These are phyloP conservation scores for Gastrodia elata DNA, from an alignment of 106 monocot species.

Conservation along the genomic window DNA sequence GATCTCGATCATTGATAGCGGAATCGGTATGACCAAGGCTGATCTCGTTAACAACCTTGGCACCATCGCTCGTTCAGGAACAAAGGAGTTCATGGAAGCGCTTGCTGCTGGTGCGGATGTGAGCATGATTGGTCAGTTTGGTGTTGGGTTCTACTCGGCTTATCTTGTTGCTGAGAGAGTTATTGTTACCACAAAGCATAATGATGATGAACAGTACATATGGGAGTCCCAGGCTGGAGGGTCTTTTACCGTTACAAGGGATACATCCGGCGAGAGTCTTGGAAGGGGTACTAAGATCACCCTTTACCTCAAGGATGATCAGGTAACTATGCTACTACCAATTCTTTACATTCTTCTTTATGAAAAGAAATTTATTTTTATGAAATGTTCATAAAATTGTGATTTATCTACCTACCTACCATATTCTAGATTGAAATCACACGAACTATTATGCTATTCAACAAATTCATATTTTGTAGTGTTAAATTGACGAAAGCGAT, in stretches of 20 bases:
- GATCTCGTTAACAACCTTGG: slow-evolving; percentile 78
- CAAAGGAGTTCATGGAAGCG: slow-evolving; percentile 82
- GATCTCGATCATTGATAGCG: slow-evolving; percentile 58
- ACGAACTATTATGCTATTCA: too few species aligned
- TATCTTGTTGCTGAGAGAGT: slow-evolving; percentile 71
- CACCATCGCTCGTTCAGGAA: slow-evolving; percentile 67
- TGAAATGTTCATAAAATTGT: too few species aligned
- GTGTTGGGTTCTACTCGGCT: slow-evolving; percentile 37
- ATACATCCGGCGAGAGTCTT: slow-evolving; percentile 52
- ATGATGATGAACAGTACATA: slow-evolving; percentile 75
- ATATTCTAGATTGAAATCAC: too few species aligned
- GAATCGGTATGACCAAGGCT: slow-evolving; percentile 69
- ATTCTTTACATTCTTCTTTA: not conserved
- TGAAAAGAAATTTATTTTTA: not conserved
- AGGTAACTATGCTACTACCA: slow-evolving; percentile 18
- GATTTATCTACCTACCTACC: too few species aligned
- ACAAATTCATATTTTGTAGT: too few species aligned
- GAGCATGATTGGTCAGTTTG: slow-evolving; percentile 76
- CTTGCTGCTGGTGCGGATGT: slow-evolving; percentile 75
- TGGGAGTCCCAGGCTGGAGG: slow-evolving; percentile 83
- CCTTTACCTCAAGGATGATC: slow-evolving; percentile 72
- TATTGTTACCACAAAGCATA: slow-evolving; percentile 60
- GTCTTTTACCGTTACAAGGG: slow-evolving; percentile 63
- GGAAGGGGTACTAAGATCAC: slow-evolving; percentile 74
- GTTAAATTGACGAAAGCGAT: too few species aligned